Evolutionary conservation across 2,329 filamentous ascomycete species (phyloP).

Genomic region (Cladosporium sp.): DNA sequence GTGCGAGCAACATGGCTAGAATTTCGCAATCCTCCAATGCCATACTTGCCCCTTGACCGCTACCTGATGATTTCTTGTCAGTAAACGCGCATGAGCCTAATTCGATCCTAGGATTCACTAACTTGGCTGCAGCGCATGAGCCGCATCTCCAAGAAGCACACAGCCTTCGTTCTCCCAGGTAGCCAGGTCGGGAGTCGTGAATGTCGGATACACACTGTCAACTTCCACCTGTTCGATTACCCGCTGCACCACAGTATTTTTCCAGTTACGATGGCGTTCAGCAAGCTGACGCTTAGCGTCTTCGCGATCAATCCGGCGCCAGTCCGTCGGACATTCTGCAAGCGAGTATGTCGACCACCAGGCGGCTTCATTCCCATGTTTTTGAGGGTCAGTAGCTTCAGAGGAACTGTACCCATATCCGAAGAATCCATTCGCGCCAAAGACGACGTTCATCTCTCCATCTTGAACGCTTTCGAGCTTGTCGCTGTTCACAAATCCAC

Average conservation of each 20-base stretch:
- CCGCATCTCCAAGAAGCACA: constrained; percentile 59
- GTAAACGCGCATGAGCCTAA: neutral
- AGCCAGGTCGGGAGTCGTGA: constrained; percentile 51
- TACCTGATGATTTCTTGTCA: constrained; percentile 29
- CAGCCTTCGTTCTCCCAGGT: constrained; percentile 51
- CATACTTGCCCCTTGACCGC: constrained; percentile 58
- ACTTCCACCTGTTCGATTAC: constrained; percentile 43
- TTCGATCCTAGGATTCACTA: neutral
- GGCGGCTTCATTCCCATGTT: constrained; percentile 21
- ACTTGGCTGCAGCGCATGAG: constrained; percentile 56
- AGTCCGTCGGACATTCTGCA: constrained; percentile 18
- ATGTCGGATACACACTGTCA: constrained; percentile 52
- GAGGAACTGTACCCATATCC: constrained; percentile 45
- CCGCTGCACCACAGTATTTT: constrained; percentile 43
- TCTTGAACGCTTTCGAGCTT: constrained; percentile 36
- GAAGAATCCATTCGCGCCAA: constrained; percentile 55
- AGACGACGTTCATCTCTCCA: constrained; percentile 47
- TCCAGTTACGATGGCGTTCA: constrained; percentile 49
- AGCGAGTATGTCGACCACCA: constrained; percentile 25
- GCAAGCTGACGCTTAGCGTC: constrained; percentile 41
- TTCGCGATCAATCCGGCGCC: constrained; percentile 22
- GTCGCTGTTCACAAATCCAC: constrained; percentile 46
- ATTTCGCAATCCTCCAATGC: constrained; percentile 58
- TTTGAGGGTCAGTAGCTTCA: constrained; percentile 30
- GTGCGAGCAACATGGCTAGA: constrained; percentile 44